These are phyloP conservation scores for Saccharomyces paradoxus DNA, from an alignment of 805 yeast genomes.

Conservation along the genomic window DNA sequence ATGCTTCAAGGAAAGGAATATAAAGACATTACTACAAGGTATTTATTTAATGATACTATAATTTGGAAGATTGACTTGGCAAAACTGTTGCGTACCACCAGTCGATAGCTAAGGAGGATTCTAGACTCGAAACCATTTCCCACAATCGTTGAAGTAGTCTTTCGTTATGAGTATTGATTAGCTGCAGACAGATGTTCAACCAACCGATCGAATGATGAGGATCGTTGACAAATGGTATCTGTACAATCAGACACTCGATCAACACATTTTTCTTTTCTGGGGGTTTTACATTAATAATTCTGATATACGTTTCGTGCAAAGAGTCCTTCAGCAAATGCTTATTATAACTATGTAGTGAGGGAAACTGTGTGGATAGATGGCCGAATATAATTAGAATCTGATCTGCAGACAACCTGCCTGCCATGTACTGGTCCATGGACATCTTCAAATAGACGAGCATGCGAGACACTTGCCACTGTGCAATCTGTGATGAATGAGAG, in stretches of 20 bases:
- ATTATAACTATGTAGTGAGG: conserved; percentile 5
- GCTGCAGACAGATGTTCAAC: conserved; percentile 22
- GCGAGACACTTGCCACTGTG: conserved; percentile 14
- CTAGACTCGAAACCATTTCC: conserved; percentile 13
- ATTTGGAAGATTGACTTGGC: not conserved
- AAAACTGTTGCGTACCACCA: conserved; percentile 25
- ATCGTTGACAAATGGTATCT: conserved; percentile 12
- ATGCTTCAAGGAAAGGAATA: not conserved
- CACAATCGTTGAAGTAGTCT: conserved; percentile 13
- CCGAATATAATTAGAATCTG: conserved; percentile 18
- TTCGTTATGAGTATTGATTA: conserved; percentile 3
- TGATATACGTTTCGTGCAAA: conserved; percentile 17
- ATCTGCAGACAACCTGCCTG: conserved; percentile 8
- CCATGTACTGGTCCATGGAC: conserved; percentile 12
- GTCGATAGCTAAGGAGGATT: conserved; percentile 14
- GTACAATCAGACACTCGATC: conserved; percentile 18
- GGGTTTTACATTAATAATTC: conserved; percentile 8
- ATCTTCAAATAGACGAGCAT: conserved; percentile 9
- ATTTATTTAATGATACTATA: not conserved
- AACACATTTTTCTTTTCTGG: conserved; percentile 8
- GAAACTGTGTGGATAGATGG: conserved; percentile 10
- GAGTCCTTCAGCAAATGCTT: conserved; percentile 15
- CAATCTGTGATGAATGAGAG: not conserved
- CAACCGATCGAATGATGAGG: conserved; percentile 12
- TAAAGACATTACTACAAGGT: not conserved